These are phyloP conservation scores for Juglanconis oblonga DNA, from an alignment of 2,329 filamentous ascomycete genomes.

Conservation along the genomic window DNA sequence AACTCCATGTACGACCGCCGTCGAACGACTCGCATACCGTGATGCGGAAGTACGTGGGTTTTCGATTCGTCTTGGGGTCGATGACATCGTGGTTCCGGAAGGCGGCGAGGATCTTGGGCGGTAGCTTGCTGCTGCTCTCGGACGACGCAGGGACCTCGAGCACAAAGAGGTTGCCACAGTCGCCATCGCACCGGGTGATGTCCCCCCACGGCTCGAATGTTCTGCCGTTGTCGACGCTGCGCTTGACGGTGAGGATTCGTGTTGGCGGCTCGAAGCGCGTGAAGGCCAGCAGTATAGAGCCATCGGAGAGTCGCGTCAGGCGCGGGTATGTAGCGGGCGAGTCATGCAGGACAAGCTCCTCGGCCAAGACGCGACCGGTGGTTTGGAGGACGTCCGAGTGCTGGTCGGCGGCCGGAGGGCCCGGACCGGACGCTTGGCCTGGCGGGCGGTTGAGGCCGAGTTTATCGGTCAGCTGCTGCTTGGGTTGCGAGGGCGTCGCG, in stretches of 20 bases:
- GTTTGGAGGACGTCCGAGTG: no score
- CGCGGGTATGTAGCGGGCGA: conserved; percentile 44
- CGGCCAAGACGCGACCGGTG: conserved; percentile 1
- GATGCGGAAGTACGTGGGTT: conserved; percentile 37
- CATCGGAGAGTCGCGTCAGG: conserved; percentile 40
- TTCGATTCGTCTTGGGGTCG: not conserved
- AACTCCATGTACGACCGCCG: conserved; percentile 40
- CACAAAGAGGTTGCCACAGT: conserved; percentile 46
- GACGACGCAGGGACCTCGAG: conserved; percentile 33
- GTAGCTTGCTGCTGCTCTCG: not conserved
- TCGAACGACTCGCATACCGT: conserved; percentile 46
- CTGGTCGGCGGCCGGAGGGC: not conserved
- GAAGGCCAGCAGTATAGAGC: conserved; percentile 42
- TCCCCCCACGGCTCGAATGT: conserved; percentile 40
- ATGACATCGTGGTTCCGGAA: conserved; percentile 39
- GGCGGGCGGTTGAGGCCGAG: not conserved
- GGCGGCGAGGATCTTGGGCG: conserved; percentile 37
- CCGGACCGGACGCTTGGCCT: not conserved
- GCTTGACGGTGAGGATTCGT: conserved; percentile 40
- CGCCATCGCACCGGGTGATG: conserved; percentile 38
- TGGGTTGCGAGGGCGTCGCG: not conserved
- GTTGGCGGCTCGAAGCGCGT: conserved; percentile 36
- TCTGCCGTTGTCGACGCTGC: conserved; percentile 40
- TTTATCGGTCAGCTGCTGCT: not conserved
- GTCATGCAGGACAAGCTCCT: conserved; percentile 29